Conservation (phyloP, 108 stramenopile genomes). For the Fragilaria crotonensis region DNA sequence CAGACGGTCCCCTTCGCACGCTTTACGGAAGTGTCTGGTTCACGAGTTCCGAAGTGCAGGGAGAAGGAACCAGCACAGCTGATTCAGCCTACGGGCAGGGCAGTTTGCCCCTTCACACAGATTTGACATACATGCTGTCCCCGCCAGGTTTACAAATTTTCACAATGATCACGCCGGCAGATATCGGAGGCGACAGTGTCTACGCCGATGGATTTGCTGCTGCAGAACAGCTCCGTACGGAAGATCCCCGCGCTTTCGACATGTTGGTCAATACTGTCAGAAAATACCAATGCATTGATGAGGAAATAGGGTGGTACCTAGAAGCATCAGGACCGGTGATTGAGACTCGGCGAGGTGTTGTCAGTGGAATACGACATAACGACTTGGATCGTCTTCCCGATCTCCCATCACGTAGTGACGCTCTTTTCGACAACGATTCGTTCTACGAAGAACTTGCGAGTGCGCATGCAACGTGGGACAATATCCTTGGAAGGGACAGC, state of each 20-base stretch:
- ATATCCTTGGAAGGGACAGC: conserved; percentile 47
- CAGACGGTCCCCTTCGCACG: conserved; percentile 74
- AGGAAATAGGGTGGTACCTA: conserved; percentile 66
- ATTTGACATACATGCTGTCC: conserved; percentile 69
- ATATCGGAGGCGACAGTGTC: conserved; percentile 40
- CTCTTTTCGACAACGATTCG: conserved; percentile 1
- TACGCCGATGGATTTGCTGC: conserved; percentile 74
- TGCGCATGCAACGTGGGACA: conserved; percentile 66
- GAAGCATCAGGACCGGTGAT: conserved; percentile 65
- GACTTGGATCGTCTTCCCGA: conserved; percentile 80
- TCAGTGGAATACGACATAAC: conserved; percentile 70
- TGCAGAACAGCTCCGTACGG: conserved; percentile 32
- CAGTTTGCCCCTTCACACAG: conserved; percentile 76
- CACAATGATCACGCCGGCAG: conserved; percentile 72
- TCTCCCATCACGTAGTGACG: conserved; percentile 69
- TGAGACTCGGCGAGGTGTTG: conserved; percentile 31
- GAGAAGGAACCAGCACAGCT: conserved; percentile 50
- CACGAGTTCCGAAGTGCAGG: conserved; percentile 35
- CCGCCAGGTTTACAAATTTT: conserved; percentile 85
- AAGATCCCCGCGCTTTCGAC: conserved; percentile 49
- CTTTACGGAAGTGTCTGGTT: conserved; percentile 77
- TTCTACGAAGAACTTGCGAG: conserved; percentile 41
- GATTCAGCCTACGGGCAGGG: conserved; percentile 77
- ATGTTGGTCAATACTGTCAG: conserved; percentile 40
- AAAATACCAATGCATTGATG: conserved; percentile 60